These are phyloP conservation scores for Vitis rotundifolia DNA, from an alignment of 164 flowering plant species.

Conservation along the genomic window DNA sequence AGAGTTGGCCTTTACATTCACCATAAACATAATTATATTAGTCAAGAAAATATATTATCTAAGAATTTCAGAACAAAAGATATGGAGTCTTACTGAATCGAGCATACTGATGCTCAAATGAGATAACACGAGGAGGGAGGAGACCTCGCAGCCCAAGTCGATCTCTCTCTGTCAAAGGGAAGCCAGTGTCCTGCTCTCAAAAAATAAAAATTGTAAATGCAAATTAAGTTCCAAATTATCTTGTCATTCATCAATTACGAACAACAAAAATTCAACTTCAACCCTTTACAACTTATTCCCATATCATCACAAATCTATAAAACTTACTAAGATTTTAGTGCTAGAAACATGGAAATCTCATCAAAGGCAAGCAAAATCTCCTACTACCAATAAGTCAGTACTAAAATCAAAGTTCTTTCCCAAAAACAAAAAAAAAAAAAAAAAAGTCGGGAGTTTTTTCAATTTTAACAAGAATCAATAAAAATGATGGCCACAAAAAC, in stretches of 20 bases:
- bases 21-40: background rate
- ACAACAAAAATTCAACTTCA: background rate
- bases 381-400: no score
- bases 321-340: no score
- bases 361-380: no score
- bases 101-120: conserved; percentile 93
- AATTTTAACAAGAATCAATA: no score
- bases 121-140: conserved; percentile 93
- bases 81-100: conserved; percentile 75
- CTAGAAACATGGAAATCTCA: no score
- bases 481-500: background rate
- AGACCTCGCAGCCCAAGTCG: conserved; percentile 98
- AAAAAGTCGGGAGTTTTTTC: no score
- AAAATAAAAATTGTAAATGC: conserved; percentile 13
- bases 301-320: no score
- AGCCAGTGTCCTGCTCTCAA: conserved; percentile 85
- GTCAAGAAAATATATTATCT: background rate
- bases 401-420: no score
- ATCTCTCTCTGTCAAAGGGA: conserved; percentile 93
- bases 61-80: background rate
- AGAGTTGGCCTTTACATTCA: background rate
- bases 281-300: background rate
- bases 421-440: no score
- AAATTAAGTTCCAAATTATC: background rate
- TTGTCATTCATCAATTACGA: background rate